Evolutionary conservation across 345 rosid species (phyloP), one percentile per base, ranked within the genome.

Genomic region (Populus deltoides): DNA sequence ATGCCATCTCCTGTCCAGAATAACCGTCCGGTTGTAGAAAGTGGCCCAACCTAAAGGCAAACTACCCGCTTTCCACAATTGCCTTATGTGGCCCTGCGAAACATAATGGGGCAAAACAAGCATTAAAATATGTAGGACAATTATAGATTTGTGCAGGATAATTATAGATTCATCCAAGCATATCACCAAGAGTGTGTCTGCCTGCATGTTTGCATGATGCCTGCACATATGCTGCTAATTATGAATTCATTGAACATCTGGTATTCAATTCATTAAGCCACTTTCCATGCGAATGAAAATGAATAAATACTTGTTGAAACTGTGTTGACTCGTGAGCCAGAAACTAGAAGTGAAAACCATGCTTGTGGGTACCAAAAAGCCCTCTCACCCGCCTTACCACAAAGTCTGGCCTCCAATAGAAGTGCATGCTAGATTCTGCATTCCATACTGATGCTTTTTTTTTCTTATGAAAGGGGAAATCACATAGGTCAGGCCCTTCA

Each of bases 21-120:
- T 49, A 24, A 78, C 38, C 3, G 79, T 82, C 35, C 25, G 75
- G 71, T 82, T 78, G 71, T 82, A 78, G 75, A 82, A 78, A 13
- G 69, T 74, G 22, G 76, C 84, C 81, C 81, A 78, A 24, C 81
- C 81, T 16, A 78, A 25, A 15, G 81, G 76, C 78, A 82, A 63
- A 72, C 84, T 82, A 33, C 81, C 84, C 29, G 78, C 78, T 43
- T 70, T 78, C 81, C 79, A 82, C 81, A 82, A 29, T 39, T 75
- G 77, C 74, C 75, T 77, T 70, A 65, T 53, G 45, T 71, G 13
- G 27, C 81, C 81, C 84, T 82, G 76, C 71, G 65, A 78, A 22
- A 66, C 67, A 77, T 20, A 73, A 80, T 65, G 41, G 20, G 36
- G 73, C 24, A 78, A 76, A 18, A 77, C 68, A 36, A 33, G 35